Evolutionary conservation across 129 eudicot species (phyloP), one percentile per base, ranked within the genome.

Genomic region (Smallanthus sonchifolius): DNA sequence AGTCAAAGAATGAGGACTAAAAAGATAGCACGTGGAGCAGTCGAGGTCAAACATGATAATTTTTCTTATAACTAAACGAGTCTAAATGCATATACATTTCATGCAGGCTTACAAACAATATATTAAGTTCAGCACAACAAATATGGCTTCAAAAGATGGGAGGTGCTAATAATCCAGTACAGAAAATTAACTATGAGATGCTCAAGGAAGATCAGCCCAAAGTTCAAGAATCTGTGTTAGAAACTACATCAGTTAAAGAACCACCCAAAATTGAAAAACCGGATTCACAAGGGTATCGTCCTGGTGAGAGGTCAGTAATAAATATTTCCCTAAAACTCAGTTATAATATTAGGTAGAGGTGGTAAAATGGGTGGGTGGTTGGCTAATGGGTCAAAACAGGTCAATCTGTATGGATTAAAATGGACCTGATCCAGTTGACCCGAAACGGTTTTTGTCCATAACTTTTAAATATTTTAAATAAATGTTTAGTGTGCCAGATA

Each of bases 121-220:
- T 95, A 49, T 82, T 95, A 64, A 95, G 97, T 80, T 86, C 97
- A 4, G 90, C 83, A 40, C 99, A 95, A 82, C 97, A 88, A 81
- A 88, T 95, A 72, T 95, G 86, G 86, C 91, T 95, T 78, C 97
- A 92, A 70, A 95, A 91, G 80, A 71, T 88, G 88, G 99, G 99
- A 4, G 99, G 99, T 36, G 99, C 99, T 7, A 88, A 75, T 61
- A 88, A 86, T 77, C 96, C 89, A 10, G 47, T 74, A 51, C 77
- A 34, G 44, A 82, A 83, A 62, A 24, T 91, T 7, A 91, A 78
- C 34, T 86, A 73, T 39, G 89, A 91, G 65, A 43, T 49, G 55
- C 40, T 79, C 52, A 83, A 79, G 75, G 89, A 84, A 70, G 90
- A 85, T 63, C 86, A 10, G 36, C 10, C 85, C 19, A 70, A 88